Conservation (phyloP, 1,139 yeast genomes). For the Entelexis sorbosivorans region DNA sequence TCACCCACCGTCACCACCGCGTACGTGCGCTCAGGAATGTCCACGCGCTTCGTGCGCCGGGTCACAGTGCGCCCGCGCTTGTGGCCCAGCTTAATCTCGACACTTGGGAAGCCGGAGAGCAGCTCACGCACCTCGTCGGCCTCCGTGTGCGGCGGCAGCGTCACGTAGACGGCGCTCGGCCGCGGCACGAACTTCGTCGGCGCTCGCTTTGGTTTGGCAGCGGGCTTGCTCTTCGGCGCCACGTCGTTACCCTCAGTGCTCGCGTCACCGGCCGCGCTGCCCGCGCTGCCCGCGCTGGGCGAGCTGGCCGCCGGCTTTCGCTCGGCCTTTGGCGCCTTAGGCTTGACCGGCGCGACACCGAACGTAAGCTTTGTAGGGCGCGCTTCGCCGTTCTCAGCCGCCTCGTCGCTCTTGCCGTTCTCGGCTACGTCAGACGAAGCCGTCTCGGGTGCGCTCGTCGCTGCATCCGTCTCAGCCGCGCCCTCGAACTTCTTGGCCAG, state of each 20-base stretch:
- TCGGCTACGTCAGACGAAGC: neutral
- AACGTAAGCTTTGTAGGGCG: neutral
- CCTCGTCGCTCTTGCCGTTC: too few species aligned
- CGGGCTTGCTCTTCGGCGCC: neutral
- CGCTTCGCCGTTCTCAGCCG: neutral
- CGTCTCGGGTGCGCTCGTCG: neutral
- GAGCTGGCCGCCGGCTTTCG: neutral
- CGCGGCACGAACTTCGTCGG: slow-evolving; percentile 2
- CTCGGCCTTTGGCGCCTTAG: neutral
- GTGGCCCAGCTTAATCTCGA: slow-evolving; percentile 9
- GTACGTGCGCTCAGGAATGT: slow-evolving; percentile 27
- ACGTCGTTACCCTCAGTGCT: neutral
- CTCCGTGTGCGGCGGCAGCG: slow-evolving; percentile 28
- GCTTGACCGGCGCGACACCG: neutral
- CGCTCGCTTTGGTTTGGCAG: slow-evolving; percentile 5
- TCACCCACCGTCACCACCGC: slow-evolving; percentile 46
- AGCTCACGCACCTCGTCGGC: slow-evolving; percentile 26
- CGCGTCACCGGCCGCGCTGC: neutral
- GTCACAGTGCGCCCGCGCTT: slow-evolving; percentile 6
- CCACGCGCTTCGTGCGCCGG: slow-evolving; percentile 1
- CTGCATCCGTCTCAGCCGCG: neutral
- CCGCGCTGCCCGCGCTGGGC: too few species aligned
- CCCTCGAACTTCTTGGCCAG: neutral
- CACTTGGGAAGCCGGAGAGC: slow-evolving; percentile 18
- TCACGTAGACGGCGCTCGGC: slow-evolving; percentile 23